Evolutionary conservation across 1,139 yeast species (phyloP).

Genomic region (Kurtzmaniella quercitrusa): DNA sequence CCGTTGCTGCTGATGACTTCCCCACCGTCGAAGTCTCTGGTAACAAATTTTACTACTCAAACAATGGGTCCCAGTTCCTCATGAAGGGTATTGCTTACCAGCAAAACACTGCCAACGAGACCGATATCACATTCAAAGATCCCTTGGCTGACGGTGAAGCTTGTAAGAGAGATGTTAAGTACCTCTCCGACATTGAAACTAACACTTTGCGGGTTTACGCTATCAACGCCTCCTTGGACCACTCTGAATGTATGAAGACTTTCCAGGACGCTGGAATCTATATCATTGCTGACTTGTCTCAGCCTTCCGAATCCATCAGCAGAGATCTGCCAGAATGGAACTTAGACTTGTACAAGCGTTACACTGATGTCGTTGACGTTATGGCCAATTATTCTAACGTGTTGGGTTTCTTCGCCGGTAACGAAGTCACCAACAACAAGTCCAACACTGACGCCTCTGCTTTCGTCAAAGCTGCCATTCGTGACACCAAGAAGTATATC

Average conservation of each 20-base stretch:
- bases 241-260: constrained; percentile 83
- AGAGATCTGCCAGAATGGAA: constrained; percentile 76
- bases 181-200: constrained; percentile 71
- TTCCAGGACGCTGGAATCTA: constrained; percentile 88
- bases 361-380: constrained; percentile 77
- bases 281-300: constrained; percentile 80
- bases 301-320: constrained; percentile 72
- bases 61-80: constrained; percentile 78
- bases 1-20: constrained; percentile 33
- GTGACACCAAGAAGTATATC: constrained; percentile 87
- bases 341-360: constrained; percentile 61
- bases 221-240: constrained; percentile 71
- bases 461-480: constrained; percentile 83
- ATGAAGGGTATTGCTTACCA: constrained; percentile 69
- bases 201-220: constrained; percentile 75
- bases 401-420: constrained; percentile 90
- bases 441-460: constrained; percentile 64
- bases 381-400: constrained; percentile 80
- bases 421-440: constrained; percentile 65
- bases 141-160: constrained; percentile 67
- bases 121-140: constrained; percentile 54
- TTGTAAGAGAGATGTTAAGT: constrained; percentile 78
- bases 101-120: constrained; percentile 56
- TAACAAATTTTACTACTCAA: constrained; percentile 72
- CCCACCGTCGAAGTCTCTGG: constrained; percentile 60